These are phyloP conservation scores for Pyrenopolyporus hunteri DNA, from an alignment of 495 filamentous ascomycete genomes.

Conservation along the genomic window DNA sequence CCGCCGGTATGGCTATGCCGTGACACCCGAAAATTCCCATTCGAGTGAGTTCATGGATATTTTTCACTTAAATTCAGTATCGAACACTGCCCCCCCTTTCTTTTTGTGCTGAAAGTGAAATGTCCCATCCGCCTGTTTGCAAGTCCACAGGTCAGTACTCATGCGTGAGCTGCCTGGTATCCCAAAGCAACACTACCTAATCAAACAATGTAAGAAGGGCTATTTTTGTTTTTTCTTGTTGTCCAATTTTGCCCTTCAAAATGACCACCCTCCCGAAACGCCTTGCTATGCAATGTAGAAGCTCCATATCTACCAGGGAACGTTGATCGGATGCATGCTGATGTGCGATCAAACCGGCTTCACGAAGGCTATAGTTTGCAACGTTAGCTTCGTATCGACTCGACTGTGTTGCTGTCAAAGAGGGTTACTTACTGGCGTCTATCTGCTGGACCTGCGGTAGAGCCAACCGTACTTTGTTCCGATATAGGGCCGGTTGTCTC, in stretches of 20 bases:
- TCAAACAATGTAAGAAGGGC: conserved; percentile 3
- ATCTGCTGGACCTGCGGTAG: conserved; percentile 90
- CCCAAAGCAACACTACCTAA: conserved; percentile 3
- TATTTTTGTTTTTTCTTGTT: conserved; percentile 7
- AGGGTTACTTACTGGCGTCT: conserved; percentile 84
- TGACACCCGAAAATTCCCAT: conserved; percentile 21
- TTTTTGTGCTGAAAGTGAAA: conserved; percentile 11
- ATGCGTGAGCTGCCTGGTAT: not conserved
- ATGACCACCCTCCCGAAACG: conserved; percentile 32
- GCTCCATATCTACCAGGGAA: not conserved
- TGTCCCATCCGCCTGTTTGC: not conserved
- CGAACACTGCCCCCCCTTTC: conserved; percentile 5
- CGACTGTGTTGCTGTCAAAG: not conserved
- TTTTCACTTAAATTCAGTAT: conserved; percentile 21
- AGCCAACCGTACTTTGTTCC: conserved; percentile 89
- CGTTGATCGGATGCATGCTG: not conserved
- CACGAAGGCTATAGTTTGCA: conserved; percentile 48
- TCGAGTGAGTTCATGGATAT: conserved; percentile 35
- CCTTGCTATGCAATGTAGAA: conserved; percentile 41
- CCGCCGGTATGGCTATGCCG: conserved; percentile 18
- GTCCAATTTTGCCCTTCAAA: not conserved
- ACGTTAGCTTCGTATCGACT: conserved; percentile 44
- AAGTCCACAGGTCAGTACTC: not conserved
- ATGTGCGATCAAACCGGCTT: conserved; percentile 19
- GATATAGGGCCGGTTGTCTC: conserved; percentile 75